Base-by-base conservation (phyloP, 2,329 filamentous ascomycete species). In the Botryotinia convoluta region DNA sequence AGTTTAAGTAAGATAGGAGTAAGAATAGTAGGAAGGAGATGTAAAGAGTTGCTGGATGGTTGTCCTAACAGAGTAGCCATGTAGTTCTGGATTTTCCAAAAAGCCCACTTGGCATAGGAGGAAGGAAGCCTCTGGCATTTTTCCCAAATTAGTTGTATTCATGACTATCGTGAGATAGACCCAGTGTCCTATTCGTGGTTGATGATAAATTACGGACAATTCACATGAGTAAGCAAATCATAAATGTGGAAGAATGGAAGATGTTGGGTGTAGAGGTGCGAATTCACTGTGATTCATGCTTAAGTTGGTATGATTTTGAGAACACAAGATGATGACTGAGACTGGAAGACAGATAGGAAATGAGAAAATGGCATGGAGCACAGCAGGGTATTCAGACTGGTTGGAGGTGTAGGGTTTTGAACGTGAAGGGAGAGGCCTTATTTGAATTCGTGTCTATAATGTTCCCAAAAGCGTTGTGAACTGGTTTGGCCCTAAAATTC, bases 391-490 rank as follows among this genome's bases (percentile, higher is more conserved):
- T 26, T 42, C 3, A 35, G 18, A 42, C 10, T 26, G 18, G 29
- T 26, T 57, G 8, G 29, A 29, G 39, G n/a, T 26, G 37, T 68
- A 42, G 37, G 45, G 29, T 57, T 44, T 68, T 59, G 48, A 42
- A 69, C 16, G 37, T 42, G 48, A n/a, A 57, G 51, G 45, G 51
- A 26, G 18, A 35, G n/a, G 29, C 65, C 51, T 35, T n/a, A 26
- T 68, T 42, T 57, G n/a, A 16, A 57, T 69, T 69, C 37, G 65
- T 22, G 51, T 57, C 51, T 69, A 57, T 44, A 22, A 44, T 32
- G 51, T 42, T 12, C n/a, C 39, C 51, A 54, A 57, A n/a, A 69
- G 48, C 18, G 65, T 10, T 57, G 37, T 37, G 65, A 57, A 26
- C 26, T 57, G 51, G 37, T 20, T 69, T 44, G 37, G 37, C 65